Base-by-base conservation (phyloP, 768 basidiomycete species). In the Lactarius trivialis region DNA sequence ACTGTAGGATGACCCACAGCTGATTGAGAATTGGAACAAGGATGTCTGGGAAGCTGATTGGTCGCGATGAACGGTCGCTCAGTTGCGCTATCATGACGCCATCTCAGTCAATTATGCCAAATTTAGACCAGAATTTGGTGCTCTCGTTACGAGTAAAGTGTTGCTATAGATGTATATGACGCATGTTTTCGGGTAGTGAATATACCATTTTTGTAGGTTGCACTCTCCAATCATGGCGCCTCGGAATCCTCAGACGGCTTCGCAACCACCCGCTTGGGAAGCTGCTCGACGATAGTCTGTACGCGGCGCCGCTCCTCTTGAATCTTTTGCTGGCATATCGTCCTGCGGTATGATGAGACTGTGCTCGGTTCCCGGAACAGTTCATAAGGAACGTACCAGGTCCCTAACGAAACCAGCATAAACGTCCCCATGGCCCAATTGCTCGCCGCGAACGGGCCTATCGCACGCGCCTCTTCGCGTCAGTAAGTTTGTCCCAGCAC, bases 361-460 rank as follows among this genome's bases (percentile, higher is more conserved):
- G 12, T 33, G 12, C 30, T 6, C 6, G 30, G 36, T 8, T 2
- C 19, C 26, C 24, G 15, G 26, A 37, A 26, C 4, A 37, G 39
- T 32, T 17, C 43, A 57, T n/a, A n/a, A 28, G 30, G 41, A 21
- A 77, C 84, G 63, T 65, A 91, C 89, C 86, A 91, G 26, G 86
- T 84, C 51, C 83, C 84, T 2, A 85, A 58, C 3, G 89, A 86
- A 43, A 91, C 77, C 24, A 85, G 64, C 65, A 82, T 74, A 68
- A 89, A 93, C 2, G 89, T 85, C 7, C 83, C 88, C 21, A 90
- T 78, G 15, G 86, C 89, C 91, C 91, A 93, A 70, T 90, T 83
- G 3, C 82, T 85, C 39, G 88, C 89, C 41, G 82, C 77, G 60
- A 88, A 77, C 1, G 84, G 79, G 34, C 78, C 90, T 88, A 61